phyloP scores from a whole-genome alignment of 176 grass and related monocot species.

The Raddia guianensis region DNA sequence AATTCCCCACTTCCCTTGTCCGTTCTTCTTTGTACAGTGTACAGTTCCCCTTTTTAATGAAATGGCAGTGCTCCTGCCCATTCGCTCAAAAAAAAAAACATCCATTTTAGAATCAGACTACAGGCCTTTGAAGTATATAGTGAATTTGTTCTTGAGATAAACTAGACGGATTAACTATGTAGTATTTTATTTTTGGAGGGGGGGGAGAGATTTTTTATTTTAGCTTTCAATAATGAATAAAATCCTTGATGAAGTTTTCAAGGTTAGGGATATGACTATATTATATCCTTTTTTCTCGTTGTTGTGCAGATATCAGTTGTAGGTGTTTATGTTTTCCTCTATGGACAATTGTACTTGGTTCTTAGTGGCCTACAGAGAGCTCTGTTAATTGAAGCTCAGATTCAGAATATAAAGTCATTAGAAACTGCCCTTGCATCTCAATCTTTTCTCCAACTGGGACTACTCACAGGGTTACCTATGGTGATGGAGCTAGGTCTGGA shows the following conservation, averaged over 20 bases:
- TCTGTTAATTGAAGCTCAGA: slow-evolving; percentile 69
- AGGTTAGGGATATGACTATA: slow-evolving; percentile 14
- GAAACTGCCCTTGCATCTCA: slow-evolving; percentile 98
- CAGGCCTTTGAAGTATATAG: neutral
- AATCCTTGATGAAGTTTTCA: slow-evolving; percentile 19
- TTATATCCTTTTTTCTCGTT: slow-evolving; percentile 7
- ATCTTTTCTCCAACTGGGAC: slow-evolving; percentile 92
- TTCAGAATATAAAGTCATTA: slow-evolving; percentile 82
- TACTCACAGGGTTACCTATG: slow-evolving; percentile 95
- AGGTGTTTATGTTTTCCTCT: slow-evolving; percentile 90
- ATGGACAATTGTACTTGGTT: slow-evolving; percentile 92
- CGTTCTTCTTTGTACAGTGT: too few species aligned
- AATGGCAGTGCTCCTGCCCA: too few species aligned
- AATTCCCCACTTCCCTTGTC: too few species aligned
- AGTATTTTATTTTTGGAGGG: neutral
- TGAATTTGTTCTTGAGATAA: neutral
- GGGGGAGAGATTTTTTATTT: neutral
- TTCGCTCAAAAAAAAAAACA: too few species aligned
- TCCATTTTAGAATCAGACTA: neutral
- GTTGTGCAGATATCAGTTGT: slow-evolving; percentile 82
- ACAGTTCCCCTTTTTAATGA: too few species aligned
- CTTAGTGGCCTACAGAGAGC: slow-evolving; percentile 81
- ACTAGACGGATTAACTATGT: neutral
- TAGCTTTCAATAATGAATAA: neutral
- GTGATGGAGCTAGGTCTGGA: slow-evolving; percentile 91